Evolutionary conservation across 169 alveolate genomes (phyloP), one percentile per base, ranked within the genome.

Genomic region (Plasmodium malariae): DNA sequence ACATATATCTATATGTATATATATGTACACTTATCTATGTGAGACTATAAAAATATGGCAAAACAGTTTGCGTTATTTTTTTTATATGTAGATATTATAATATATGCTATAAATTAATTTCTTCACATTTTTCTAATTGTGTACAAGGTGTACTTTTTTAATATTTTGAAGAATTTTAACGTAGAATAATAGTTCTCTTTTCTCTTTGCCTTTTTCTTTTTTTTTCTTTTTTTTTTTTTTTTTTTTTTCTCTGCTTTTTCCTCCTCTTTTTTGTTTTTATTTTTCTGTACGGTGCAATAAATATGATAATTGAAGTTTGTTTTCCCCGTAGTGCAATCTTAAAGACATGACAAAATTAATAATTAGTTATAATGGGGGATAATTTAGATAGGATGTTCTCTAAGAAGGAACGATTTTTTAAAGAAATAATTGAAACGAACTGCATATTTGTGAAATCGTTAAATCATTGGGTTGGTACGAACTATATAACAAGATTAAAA

Each of bases 401-500:
- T 2, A 78, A 78, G 57, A 62, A 78, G 65, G 89, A 78, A 62
- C 48, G 68, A 55, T 65, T 40, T 78, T 78, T 62, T 24, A 78
- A 78, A 45, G 89, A 78, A 62, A 78, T 78, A 78, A 40, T 78
- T 37, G 78, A 78, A 62, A 45, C 78, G 21, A 78, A 62, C 36
- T 78, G 89, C 55, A 62, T 78, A 9, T 78, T 24, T 37, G 57
- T 78, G 36, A 78, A 78, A 40, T 65, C 14, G 30, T 55, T 78
- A 45, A 78, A 78, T 17, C 43, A 78, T 19, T 78, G 89, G 89
- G 76, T 78, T 62, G 89, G 89, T n/a, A 65, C 65, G 19, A 78
- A 78, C 24, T 26, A 55, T 55, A 45, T 78, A 45, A 30, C 65
- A 36, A 62, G 28, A 51, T 24, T 78, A 55, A 78, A 62, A 51